These are phyloP conservation scores for Dactylis glomerata DNA, from an alignment of 176 grass and related monocot species.

Conservation along the genomic window DNA sequence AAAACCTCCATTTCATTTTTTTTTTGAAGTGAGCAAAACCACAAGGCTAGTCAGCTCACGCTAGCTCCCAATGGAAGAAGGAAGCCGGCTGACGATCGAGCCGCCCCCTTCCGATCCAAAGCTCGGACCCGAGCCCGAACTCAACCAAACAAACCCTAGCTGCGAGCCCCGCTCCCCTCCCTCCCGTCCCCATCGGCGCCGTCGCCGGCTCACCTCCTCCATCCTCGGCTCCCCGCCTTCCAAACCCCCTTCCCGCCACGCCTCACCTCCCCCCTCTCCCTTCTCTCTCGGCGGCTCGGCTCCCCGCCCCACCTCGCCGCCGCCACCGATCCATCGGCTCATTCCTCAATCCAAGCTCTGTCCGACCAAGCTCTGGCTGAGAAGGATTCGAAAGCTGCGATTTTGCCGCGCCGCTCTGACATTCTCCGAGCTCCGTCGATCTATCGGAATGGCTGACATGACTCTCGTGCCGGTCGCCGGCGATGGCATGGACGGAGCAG, in stretches of 20 bases:
- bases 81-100: background rate
- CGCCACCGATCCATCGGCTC: constrained; percentile 6
- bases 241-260: background rate
- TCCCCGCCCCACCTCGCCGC: constrained; percentile 19
- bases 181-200: background rate
- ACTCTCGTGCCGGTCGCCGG: constrained; percentile 39
- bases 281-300: constrained; percentile 27
- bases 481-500: constrained; percentile 27
- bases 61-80: background rate
- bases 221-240: constrained; percentile 34
- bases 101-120: background rate
- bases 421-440: background rate
- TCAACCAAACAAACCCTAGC: background rate
- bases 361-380: no score
- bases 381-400: no score
- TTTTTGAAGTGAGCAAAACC: no score
- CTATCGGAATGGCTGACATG: constrained; percentile 68
- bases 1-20: no score
- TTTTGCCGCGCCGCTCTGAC: background rate
- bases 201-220: constrained; percentile 28
- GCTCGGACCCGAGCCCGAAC: background rate
- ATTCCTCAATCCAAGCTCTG: background rate
- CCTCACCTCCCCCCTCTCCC: background rate
- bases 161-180: background rate
- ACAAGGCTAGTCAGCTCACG: background rate